Percentiles rank a stretch among this genome's conserved stretches.
Conservation (phyloP, 768 basidiomycete genomes). For the Leccinum boreale region DNA sequence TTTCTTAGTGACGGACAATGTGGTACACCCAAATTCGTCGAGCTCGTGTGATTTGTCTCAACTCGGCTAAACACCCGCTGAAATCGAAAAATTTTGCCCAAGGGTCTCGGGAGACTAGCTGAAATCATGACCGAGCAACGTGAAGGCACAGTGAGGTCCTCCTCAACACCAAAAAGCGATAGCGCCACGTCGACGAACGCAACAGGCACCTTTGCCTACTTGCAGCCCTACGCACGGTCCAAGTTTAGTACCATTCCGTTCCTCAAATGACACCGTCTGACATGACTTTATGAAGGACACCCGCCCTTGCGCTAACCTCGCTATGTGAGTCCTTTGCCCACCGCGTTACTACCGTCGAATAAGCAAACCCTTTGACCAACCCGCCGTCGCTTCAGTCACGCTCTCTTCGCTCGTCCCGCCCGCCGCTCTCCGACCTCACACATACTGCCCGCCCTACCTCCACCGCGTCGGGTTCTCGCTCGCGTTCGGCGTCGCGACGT, state of each 20-base stretch:
- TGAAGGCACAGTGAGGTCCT: not conserved
- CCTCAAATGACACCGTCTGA: constrained; percentile 13
- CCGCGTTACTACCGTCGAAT: not conserved
- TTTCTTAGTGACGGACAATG: constrained; percentile 1
- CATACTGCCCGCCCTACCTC: constrained; percentile 40
- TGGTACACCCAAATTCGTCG: constrained; percentile 5
- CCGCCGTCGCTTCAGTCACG: constrained; percentile 29
- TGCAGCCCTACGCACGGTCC: constrained; percentile 31
- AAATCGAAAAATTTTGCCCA: not conserved
- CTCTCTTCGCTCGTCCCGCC: constrained; percentile 36
- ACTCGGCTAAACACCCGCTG: not conserved
- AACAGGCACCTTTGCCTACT: constrained; percentile 19
- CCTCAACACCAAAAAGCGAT: not conserved
- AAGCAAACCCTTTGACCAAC: not conserved
- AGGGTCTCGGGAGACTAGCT: no score
- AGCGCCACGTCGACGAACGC: constrained; percentile 13
- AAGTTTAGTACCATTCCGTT: constrained; percentile 24
- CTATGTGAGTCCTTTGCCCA: constrained; percentile 29
- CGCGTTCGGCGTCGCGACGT: constrained; percentile 43
- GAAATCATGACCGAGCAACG: constrained; percentile 7
- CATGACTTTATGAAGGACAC: constrained; percentile 18
- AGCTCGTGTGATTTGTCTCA: not conserved
- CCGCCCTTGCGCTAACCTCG: constrained; percentile 30
- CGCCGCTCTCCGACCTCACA: constrained; percentile 24
- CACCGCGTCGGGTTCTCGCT: constrained; percentile 42